Evolutionary conservation across 768 basidiomycete species (phyloP).

Genomic region (Leccinum imitatum): DNA sequence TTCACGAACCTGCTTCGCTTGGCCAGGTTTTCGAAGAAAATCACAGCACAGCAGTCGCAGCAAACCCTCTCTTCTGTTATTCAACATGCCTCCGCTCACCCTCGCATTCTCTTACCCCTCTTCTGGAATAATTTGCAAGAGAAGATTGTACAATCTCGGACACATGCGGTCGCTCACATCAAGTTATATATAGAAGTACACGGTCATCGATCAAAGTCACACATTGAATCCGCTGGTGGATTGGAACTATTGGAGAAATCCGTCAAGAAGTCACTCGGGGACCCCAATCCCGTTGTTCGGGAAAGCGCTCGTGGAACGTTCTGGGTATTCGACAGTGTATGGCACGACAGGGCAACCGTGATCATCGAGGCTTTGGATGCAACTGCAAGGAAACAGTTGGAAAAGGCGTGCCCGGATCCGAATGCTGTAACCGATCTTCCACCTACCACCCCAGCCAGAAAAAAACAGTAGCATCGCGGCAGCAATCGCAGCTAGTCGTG

Average conservation of each 20-base stretch:
- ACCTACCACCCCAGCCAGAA: conserved; percentile 42
- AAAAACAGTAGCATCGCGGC: conserved; percentile 66
- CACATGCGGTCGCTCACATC: conserved; percentile 65
- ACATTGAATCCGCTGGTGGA: conserved; percentile 69
- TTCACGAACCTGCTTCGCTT: conserved; percentile 79
- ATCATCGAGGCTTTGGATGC: conserved; percentile 71
- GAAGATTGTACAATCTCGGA: conserved; percentile 76
- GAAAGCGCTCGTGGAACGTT: conserved; percentile 71
- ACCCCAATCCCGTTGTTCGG: conserved; percentile 77
- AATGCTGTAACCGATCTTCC: conserved; percentile 39
- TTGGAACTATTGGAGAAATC: conserved; percentile 72
- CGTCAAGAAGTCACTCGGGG: conserved; percentile 69
- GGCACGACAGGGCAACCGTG: conserved; percentile 64
- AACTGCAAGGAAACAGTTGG: conserved; percentile 74
- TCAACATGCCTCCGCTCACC: conserved; percentile 64
- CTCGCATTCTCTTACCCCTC: conserved; percentile 66
- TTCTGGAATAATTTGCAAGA: conserved; percentile 72
- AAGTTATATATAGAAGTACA: conserved; percentile 76
- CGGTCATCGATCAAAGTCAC: conserved; percentile 55
- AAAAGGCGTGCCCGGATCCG: conserved; percentile 77
- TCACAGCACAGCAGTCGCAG: conserved; percentile 85
- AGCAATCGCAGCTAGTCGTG: conserved; percentile 86
- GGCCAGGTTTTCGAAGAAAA: conserved; percentile 91
- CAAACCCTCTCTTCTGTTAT: conserved; percentile 66
- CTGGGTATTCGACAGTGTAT: conserved; percentile 78